phyloP scores from a whole-genome alignment of 257 asterid species.

The Haberlea rhodopensis region DNA sequence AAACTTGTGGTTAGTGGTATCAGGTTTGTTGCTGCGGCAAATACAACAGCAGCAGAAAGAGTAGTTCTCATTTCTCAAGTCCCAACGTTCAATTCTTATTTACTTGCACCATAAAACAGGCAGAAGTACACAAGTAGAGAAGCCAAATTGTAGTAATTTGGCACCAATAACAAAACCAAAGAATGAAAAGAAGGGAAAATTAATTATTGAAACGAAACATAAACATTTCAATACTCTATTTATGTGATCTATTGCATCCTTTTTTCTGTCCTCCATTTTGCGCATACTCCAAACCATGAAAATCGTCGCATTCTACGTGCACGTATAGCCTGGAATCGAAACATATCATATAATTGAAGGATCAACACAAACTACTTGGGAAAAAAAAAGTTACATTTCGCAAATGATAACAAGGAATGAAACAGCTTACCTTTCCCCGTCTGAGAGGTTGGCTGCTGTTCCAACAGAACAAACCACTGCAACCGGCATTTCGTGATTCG shows the following conservation, averaged over 20 bases:
- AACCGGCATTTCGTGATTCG: constrained; percentile 67
- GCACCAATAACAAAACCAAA: constrained; percentile 21
- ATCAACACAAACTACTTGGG: not conserved
- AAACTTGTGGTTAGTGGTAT: too few relatives aligned
- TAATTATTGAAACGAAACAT: too few relatives aligned
- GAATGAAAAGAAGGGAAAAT: constrained; percentile 14
- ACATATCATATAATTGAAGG: not conserved
- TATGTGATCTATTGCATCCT: constrained; percentile 44
- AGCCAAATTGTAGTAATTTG: constrained; percentile 30
- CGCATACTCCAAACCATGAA: constrained; percentile 80
- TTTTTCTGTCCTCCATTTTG: constrained; percentile 45
- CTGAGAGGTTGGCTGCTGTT: constrained; percentile 46
- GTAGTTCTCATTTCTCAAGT: not conserved
- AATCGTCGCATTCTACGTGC: constrained; percentile 46
- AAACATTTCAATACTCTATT: not conserved
- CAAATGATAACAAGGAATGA: not conserved
- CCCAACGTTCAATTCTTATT: not conserved
- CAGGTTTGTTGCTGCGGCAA: too few relatives aligned
- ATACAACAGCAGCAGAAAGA: too few relatives aligned
- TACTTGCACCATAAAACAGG: constrained; percentile 21
- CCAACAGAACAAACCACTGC: constrained; percentile 90
- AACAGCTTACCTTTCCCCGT: constrained; percentile 46
- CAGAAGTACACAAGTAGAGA: constrained; percentile 23
- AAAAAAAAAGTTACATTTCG: not conserved
- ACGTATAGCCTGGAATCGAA: constrained; percentile 40